Evolutionary conservation across 75 land plant genomes (phyloP), one percentile per base, ranked within the genome.

Genomic region (Ceratopteris richardii): DNA sequence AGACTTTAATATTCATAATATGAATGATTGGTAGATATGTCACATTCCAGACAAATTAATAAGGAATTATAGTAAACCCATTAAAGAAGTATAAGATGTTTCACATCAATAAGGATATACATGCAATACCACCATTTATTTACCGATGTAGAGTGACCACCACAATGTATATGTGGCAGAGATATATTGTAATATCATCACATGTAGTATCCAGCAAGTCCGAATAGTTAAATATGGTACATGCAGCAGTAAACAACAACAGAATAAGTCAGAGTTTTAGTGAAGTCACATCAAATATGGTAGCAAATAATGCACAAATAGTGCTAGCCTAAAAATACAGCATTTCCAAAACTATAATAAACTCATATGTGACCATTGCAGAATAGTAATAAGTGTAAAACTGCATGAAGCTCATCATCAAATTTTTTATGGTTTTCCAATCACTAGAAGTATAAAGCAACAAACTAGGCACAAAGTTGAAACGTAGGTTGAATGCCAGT

Each of bases 1-100:
- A 73, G 69, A 71, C 79, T 59, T 77, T 24, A 26, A 30, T 19
- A 33, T 0, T 26, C 51, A 29, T 1, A 22, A 31, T n/a, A 18
- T 21, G 2, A 18, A 3, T 46, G 2, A 33, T 6, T 14, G 13
- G 39, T 1, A 51, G 10, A 13, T n/a, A n/a, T n/a, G n/a, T n/a
- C n/a, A n/a, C n/a, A n/a, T n/a, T n/a, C 29, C 18, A 29, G 27
- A 18, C 9, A 62, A 27, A 5, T 0, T 13, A 27, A 47, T 25
- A 46, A 62, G 0, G 11, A 29, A 26, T 1, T 22, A 20, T 0
- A 24, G 40, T n/a, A 9, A 2, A 0, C 13, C 17, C 24, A 19
- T 30, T 3, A 29, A 30, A 24, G 6, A 52, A 29, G 53, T 11
- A 28, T 7, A 9, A 50, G 19, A 0, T 16, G n/a, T n/a, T n/a